Conservation (phyloP, 2,329 filamentous ascomycete genomes). For the Penicillium sp. region DNA sequence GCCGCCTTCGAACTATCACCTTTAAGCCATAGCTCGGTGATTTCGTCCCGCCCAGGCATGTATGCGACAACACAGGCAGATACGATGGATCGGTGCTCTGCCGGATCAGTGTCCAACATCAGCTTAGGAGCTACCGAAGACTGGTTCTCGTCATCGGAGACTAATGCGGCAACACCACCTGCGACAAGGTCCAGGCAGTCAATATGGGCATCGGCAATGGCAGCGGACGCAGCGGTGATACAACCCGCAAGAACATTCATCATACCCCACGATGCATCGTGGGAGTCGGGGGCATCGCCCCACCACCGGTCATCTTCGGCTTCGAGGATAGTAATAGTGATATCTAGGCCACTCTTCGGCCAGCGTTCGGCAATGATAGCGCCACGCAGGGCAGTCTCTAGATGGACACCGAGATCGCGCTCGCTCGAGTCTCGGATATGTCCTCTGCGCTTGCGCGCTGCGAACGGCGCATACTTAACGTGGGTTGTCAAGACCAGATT, state of each 20-base stretch:
- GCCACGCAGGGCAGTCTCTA: slow-evolving; percentile 86
- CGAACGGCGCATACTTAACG: slow-evolving; percentile 95
- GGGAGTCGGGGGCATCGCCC: slow-evolving; percentile 52
- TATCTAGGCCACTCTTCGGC: slow-evolving; percentile 98
- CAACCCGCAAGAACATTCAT: slow-evolving; percentile 91
- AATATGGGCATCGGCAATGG: slow-evolving; percentile 90
- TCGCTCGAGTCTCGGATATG: slow-evolving; percentile 85
- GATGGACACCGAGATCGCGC: slow-evolving; percentile 82
- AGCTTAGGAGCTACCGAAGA: slow-evolving; percentile 29
- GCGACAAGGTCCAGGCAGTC: slow-evolving; percentile 90
- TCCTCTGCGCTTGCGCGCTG: slow-evolving; percentile 74
- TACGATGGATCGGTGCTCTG: slow-evolving; percentile 72
- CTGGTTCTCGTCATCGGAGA: slow-evolving; percentile 43
- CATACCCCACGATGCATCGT: slow-evolving; percentile 72
- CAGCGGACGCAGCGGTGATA: slow-evolving; percentile 89
- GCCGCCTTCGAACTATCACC: slow-evolving; percentile 55
- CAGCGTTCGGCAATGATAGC: slow-evolving; percentile 90
- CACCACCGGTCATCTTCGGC: slow-evolving; percentile 79
- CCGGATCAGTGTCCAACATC: slow-evolving; percentile 77
- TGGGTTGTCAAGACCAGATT: slow-evolving; percentile 89
- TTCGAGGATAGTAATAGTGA: slow-evolving; percentile 89
- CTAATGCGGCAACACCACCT: slow-evolving; percentile 82
- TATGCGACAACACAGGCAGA: slow-evolving; percentile 91
- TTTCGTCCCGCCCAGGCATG: slow-evolving; percentile 79
- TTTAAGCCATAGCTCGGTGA: slow-evolving; percentile 93